Evolutionary conservation across 345 rosid species (phyloP).

Genomic region (Boechera divaricarpa): DNA sequence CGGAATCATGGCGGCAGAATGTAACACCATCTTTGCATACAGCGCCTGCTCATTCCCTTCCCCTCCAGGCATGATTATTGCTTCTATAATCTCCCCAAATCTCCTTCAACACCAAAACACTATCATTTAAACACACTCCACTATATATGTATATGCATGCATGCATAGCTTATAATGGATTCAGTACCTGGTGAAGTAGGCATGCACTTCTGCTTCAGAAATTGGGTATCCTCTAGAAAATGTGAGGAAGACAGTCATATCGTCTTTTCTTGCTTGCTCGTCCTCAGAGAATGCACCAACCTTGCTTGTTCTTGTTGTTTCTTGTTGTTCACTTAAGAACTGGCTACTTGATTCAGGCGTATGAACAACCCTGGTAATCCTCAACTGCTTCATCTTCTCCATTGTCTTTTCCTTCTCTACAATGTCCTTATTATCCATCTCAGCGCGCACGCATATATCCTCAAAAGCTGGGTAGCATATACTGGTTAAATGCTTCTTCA

Average conservation of each 20-base stretch:
- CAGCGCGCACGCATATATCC: constrained; percentile 45
- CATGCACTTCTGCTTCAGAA: constrained; percentile 58
- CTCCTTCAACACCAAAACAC: constrained; percentile 47
- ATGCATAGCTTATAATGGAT: neutral
- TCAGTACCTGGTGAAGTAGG: constrained; percentile 57
- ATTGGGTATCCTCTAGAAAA: constrained; percentile 80
- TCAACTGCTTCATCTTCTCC: constrained; percentile 15
- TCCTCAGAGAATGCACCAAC: constrained; percentile 8
- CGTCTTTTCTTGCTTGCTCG: constrained; percentile 34
- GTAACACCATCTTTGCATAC: constrained; percentile 60
- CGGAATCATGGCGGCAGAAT: constrained; percentile 33
- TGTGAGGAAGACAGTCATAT: constrained; percentile 72
- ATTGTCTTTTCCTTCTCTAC: neutral
- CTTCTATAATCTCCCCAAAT: constrained; percentile 60
- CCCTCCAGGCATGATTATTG: constrained; percentile 60
- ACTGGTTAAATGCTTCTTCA: constrained; percentile 44
- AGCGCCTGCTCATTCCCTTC: constrained; percentile 50
- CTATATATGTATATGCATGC: neutral
- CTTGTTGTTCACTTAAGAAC: constrained; percentile 24
- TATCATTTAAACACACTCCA: neutral
- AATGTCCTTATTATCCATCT: neutral
- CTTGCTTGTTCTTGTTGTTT: neutral
- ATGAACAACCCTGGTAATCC: neutral
- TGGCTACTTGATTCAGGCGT: constrained; percentile 11
- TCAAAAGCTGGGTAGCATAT: constrained; percentile 60